These are phyloP conservation scores for Boechera stricta DNA, from an alignment of 345 rosid genomes.

Conservation along the genomic window DNA sequence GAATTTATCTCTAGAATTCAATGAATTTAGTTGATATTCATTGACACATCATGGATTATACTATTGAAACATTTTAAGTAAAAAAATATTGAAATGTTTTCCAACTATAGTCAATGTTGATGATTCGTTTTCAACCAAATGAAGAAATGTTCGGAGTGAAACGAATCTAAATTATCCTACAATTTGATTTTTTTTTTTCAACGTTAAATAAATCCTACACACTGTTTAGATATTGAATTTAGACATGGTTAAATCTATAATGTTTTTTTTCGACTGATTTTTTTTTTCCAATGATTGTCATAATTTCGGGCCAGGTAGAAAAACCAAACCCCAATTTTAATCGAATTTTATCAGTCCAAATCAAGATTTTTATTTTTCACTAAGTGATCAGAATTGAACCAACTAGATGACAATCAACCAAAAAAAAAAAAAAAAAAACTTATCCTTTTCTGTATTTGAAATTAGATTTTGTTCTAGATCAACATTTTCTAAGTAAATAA, in stretches of 20 bases:
- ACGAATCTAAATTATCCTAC: constrained; percentile 3
- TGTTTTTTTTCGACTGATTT: too few species aligned
- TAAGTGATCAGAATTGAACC: not conserved
- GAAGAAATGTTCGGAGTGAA: constrained; percentile 7
- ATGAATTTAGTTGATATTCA: constrained; percentile 17
- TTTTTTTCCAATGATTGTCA: not conserved
- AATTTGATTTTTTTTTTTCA: not conserved
- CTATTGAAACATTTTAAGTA: not conserved
- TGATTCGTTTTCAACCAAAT: not conserved
- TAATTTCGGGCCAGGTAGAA: not conserved
- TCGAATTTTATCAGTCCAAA: not conserved
- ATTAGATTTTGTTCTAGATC: not conserved
- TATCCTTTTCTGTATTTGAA: not conserved
- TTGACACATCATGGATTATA: constrained; percentile 13
- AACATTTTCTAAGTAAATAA: not conserved
- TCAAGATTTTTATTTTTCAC: not conserved
- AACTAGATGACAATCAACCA: not conserved
- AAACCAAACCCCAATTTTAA: not conserved
- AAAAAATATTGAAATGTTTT: not conserved
- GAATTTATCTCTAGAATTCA: constrained; percentile 9
- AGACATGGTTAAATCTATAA: not conserved
- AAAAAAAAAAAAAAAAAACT: not conserved
- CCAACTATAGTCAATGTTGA: not conserved
- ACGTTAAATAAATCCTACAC: not conserved
- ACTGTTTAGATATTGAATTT: not conserved